These are phyloP conservation scores for Dioscorea alata DNA, from an alignment of 106 monocot species.

Conservation along the genomic window DNA sequence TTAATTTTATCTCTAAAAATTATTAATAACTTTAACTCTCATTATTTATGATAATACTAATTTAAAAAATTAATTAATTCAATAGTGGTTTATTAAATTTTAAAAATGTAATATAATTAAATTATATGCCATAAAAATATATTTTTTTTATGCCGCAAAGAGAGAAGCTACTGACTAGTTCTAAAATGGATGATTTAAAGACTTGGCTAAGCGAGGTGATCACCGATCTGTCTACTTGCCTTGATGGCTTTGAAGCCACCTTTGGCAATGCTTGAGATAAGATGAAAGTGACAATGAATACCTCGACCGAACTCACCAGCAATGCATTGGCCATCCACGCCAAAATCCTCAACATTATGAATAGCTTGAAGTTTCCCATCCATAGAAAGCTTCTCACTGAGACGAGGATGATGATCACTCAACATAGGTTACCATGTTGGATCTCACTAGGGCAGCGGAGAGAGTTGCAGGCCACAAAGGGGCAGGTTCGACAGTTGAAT, in stretches of 20 bases:
- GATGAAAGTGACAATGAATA: conserved; percentile 34
- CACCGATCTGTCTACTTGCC: conserved; percentile 35
- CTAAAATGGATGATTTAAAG: conserved; percentile 33
- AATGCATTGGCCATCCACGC: conserved; percentile 38
- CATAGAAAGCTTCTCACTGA: conserved; percentile 24
- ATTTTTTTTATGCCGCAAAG: no score
- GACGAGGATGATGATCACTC: no score
- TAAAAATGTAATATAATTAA: no score
- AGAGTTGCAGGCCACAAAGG: conserved; percentile 6
- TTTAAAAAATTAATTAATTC: no score
- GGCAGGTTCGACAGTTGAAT: background rate
- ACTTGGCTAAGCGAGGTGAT: conserved; percentile 44
- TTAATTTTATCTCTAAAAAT: no score
- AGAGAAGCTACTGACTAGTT: conserved; percentile 13
- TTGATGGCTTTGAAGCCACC: conserved; percentile 47
- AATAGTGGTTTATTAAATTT: no score
- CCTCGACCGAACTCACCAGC: conserved; percentile 34
- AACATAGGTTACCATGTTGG: conserved; percentile 9
- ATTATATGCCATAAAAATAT: no score
- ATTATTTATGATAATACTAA: no score
- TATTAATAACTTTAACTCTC: no score
- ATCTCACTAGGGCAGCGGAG: conserved; percentile 6
- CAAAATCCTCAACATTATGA: conserved; percentile 19
- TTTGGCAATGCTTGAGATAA: conserved; percentile 14
- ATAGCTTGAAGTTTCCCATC: conserved; percentile 14